Percentiles rank a stretch among this genome's conserved stretches.
phyloP scores from a whole-genome alignment of 192 early-diverging fungal genomes.

The Endogone sp. region DNA sequence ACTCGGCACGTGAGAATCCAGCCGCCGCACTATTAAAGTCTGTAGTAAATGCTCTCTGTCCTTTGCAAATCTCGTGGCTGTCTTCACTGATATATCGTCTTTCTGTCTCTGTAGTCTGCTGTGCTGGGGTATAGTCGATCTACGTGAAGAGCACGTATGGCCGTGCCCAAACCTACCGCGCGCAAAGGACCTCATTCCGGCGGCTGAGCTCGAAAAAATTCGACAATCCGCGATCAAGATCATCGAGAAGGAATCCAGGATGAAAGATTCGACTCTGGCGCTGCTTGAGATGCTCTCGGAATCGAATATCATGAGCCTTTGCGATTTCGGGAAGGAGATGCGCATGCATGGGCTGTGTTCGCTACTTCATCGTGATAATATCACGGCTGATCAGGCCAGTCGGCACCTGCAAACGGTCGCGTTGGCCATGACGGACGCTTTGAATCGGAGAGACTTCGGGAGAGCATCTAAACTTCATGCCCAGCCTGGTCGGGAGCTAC shows the following conservation, averaged over 20 bases:
- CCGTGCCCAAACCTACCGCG: conserved; percentile 1
- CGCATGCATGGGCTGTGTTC: background rate
- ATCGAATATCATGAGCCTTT: background rate
- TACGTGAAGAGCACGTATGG: conserved; percentile 1
- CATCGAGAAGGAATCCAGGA: background rate
- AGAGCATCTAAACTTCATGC: no score
- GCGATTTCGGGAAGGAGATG: background rate
- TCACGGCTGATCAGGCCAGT: no score
- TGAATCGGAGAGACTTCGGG: no score
- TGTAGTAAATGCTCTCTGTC: no score
- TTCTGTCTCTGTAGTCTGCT: conserved; percentile 2
- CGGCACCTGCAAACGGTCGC: background rate
- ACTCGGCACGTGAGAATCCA: no score
- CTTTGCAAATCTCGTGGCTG: no score
- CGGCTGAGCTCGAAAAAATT: background rate
- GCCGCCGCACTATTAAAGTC: no score
- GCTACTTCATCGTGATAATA: background rate
- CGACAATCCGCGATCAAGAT: background rate
- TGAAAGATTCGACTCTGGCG: background rate
- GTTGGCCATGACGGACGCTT: background rate
- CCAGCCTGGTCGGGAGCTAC: no score
- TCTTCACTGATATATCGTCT: no score
- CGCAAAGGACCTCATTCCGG: background rate
- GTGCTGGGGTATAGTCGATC: conserved; percentile 9
- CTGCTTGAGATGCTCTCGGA: background rate